Base-by-base conservation (phyloP, 352 stramenopile species). In the Hyaloperonospora brassicae region DNA sequence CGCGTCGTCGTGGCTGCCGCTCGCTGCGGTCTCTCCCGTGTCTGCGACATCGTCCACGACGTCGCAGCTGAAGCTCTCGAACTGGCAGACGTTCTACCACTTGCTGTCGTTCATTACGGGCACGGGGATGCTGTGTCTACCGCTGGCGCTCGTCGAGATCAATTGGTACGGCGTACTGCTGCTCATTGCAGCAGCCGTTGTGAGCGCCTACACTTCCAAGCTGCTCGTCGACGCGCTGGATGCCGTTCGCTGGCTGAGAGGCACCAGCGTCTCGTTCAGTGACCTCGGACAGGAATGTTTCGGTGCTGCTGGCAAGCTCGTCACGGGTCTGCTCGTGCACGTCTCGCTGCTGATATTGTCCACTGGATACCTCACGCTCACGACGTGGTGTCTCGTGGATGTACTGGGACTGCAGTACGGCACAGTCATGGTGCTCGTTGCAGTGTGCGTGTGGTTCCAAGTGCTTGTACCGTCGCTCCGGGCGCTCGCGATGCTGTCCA, bases 21-120 rank as follows among this genome's bases (percentile, higher is more conserved):
- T 58, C 1, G 22, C 51, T 31, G 43, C 50, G 17, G 54, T 59
- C 12, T 30, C 58, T 23, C 49, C 66, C 30, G 42, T 49, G 5
- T 23, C 52, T 0, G 39, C 54, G 4, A 43, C 45, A 24, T 58
- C 47, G 27, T 34, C 27, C 27, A 34, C 27, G 27, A 8, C 8
- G 27, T 34, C 27, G 27, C 27, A 34, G 27, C 27, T 34, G 27
- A 66, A 68, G 13, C 62, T 89, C 14, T 73, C 66, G 34, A 66
- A 72, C 47, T 86, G 73, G 75, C 75, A 89, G 72, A 77, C 68
- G 14, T 72, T 73, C 36, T 87, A 73, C 50, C 80, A 88, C 45
- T 49, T 90, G 44, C 61, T 88, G 53, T 88, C 80, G 30, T 90
- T 83, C 61, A 86, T 86, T 54, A 79, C 76, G 12, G 80, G 80